A percentile compares a stretch with the other conserved stretches of the same genome.
These are phyloP conservation scores for Coniochaeta sp. DNA, from an alignment of 2,329 filamentous ascomycete species.

Conservation along the genomic window DNA sequence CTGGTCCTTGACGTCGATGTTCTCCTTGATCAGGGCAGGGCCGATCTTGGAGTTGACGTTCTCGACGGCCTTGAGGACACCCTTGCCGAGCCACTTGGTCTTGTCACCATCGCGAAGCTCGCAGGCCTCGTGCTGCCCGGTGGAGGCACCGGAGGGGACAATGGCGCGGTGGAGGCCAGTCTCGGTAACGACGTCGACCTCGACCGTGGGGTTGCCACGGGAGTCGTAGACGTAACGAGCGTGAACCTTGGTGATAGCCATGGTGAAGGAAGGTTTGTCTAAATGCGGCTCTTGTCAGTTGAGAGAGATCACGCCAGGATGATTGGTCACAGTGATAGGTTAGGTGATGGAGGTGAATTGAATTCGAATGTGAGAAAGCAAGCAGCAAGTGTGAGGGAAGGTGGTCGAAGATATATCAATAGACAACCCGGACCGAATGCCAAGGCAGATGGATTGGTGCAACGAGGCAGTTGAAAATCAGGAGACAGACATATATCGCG, in stretches of 20 bases:
- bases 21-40: conserved; percentile 75
- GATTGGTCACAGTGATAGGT: background rate
- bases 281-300: background rate
- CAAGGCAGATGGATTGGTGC: background rate
- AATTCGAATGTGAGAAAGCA: background rate
- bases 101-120: conserved; percentile 90
- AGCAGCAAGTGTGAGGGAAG: too few relatives aligned
- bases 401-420: background rate
- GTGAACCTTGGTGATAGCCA: conserved; percentile 88
- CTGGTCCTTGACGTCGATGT: conserved; percentile 81
- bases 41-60: conserved; percentile 81
- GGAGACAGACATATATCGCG: conserved; percentile 1
- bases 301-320: background rate
- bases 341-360: background rate
- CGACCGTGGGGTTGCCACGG: conserved; percentile 95
- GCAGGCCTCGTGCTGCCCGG: conserved; percentile 84
- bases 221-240: conserved; percentile 97
- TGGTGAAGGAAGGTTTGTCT: conserved; percentile 47
- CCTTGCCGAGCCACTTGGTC: conserved; percentile 79
- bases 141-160: conserved; percentile 93
- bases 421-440: background rate
- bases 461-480: background rate
- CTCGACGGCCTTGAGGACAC: conserved; percentile 76
- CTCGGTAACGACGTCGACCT: conserved; percentile 95
- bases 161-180: conserved; percentile 96